Conservation (phyloP, 2,329 filamentous ascomycete genomes). For the Hirsutella minnesotensis region DNA sequence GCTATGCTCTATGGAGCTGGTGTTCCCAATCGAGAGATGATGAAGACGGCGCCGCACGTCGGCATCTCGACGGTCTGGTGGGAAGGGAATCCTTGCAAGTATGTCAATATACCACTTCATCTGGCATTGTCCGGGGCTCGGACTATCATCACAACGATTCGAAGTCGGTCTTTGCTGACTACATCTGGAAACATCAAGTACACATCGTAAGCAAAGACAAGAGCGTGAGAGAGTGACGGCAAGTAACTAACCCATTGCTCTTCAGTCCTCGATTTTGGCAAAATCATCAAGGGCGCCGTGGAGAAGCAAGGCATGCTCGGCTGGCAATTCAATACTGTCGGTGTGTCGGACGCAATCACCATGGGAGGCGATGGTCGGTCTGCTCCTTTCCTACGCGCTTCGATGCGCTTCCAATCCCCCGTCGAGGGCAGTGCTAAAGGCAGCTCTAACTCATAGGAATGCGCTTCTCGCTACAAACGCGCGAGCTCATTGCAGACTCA, state of each 20-base stretch:
- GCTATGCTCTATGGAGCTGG: conserved; percentile 94
- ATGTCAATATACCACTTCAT: no score
- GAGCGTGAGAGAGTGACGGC: neutral
- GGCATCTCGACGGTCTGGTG: conserved; percentile 91
- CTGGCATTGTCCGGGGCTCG: no score
- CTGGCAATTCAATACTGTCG: conserved; percentile 91
- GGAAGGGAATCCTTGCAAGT: conserved; percentile 97
- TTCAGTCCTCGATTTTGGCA: conserved; percentile 33
- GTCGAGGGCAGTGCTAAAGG: no score
- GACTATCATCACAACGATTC: no score
- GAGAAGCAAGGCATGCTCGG: conserved; percentile 77
- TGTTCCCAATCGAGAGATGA: conserved; percentile 67
- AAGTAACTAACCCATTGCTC: neutral
- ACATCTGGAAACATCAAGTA: neutral
- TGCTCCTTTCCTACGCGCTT: neutral
- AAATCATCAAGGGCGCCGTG: conserved; percentile 73
- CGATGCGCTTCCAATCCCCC: no score
- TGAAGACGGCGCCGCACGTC: conserved; percentile 85
- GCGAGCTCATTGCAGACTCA: conserved; percentile 88
- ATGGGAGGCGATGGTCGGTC: conserved; percentile 78
- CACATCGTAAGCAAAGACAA: neutral
- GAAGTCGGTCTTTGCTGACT: no score
- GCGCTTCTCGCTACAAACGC: conserved; percentile 82
- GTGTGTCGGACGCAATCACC: conserved; percentile 82
- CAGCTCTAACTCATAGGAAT: no score